Evolutionary conservation across 2,329 filamentous ascomycete genomes (phyloP).

Genomic region (Bipolaris victoriae): DNA sequence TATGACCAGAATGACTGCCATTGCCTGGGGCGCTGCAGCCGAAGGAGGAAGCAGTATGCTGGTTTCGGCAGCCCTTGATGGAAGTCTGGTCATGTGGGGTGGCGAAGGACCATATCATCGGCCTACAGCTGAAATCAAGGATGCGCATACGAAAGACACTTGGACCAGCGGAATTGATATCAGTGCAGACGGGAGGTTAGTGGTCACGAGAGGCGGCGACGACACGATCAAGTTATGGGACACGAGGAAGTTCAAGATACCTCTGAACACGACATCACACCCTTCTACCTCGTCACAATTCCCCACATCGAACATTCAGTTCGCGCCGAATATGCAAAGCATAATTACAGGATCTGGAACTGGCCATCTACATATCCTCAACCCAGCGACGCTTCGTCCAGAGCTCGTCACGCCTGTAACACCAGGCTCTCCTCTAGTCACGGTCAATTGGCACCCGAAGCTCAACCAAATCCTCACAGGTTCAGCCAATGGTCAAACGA

Average conservation of each 20-base stretch:
- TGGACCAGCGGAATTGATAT: conserved; percentile 95
- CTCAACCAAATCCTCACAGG: conserved; percentile 96
- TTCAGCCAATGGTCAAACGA: conserved; percentile 87
- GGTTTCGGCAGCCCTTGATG: conserved; percentile 83
- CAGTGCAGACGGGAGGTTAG: conserved; percentile 85
- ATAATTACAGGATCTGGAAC: conserved; percentile 88
- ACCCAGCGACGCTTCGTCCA: conserved; percentile 84
- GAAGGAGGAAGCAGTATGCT: conserved; percentile 82
- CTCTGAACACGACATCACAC: conserved; percentile 80
- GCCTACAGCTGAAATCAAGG: conserved; percentile 80
- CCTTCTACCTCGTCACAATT: conserved; percentile 83
- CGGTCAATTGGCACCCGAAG: conserved; percentile 89
- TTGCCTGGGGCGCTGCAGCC: conserved; percentile 79
- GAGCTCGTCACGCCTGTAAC: conserved; percentile 91
- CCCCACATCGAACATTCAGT: conserved; percentile 84
- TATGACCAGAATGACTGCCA: conserved; percentile 89
- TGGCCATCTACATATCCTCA: conserved; percentile 89
- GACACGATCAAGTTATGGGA: conserved; percentile 96
- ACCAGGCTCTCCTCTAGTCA: conserved; percentile 78
- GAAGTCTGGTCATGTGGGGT: conserved; percentile 88
- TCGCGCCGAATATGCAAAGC: conserved; percentile 81
- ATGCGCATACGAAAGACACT: conserved; percentile 80
- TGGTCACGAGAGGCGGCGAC: conserved; percentile 90
- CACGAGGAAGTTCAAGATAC: conserved; percentile 90
- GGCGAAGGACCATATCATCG: conserved; percentile 85